Base-by-base conservation (phyloP, 768 basidiomycete species). In the Cyclocybe cylindracea region DNA sequence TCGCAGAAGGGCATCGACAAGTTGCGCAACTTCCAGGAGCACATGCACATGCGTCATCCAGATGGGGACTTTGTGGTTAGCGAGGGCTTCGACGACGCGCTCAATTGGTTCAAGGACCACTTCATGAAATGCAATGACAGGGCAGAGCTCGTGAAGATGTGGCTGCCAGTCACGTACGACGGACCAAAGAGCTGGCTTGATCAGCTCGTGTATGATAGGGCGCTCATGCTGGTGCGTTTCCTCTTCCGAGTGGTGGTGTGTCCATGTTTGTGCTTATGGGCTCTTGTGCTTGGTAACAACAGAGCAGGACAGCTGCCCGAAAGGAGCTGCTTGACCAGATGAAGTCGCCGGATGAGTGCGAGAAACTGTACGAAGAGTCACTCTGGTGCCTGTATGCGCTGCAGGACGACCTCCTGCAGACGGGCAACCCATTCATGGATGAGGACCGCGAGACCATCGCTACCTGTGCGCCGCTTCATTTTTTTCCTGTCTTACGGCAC, bases 51-150 rank as follows among this genome's bases (percentile, higher is more conserved):
- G 84, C 77, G 83, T 19, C 77, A 87, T 65, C 86, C 89, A 0
- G 85, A 89, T 29, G 90, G 84, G 4, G 82, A 87, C 57, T 86
- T 87, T 54, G 77, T 82, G 3, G 83, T 89, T 44, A 90, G 86
- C 72, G 81, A 89, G 64, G 87, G 89, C 19, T 94, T 89, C 58
- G 84, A 88, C 58, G 86, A 87, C 62, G 91, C 91, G 5, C 72
- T 91, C 35, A 71, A 83, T 46, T 99, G 94, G 95, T 94, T 97
- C 73, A 91, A 89, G 63, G 85, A 87, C 10, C 88, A 94, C 56
- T 99, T 97, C 67, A 84, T 94, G 61, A 94, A 95, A 65, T 96
- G 93, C 63, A 91, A 91, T 62, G 94, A 96, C 52, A 90, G 95
- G 37, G 91, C 92, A 13, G 86, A 91, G 42, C 68, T 90, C 13